Evolutionary conservation across 805 yeast genomes (phyloP), one percentile per base, ranked within the genome.

Genomic region (Saccharomycopsis sp.): DNA sequence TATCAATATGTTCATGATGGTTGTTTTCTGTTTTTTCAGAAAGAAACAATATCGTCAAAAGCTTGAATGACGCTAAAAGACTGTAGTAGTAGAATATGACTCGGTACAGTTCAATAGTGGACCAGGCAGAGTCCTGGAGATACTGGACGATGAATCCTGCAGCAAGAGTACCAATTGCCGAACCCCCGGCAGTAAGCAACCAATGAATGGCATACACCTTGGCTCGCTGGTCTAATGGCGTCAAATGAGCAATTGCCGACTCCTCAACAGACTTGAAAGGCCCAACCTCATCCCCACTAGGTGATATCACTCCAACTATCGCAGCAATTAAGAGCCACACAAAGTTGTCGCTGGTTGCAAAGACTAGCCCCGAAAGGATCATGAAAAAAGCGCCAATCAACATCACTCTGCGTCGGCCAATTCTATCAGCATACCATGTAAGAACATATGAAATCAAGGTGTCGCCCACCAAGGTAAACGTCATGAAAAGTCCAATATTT

Each of bases 221-320:
- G 0, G 95, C 85, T 51, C 95, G 75, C 57, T 79, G 80, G 56
- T 73, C 74, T 41, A 77, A 78, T 0, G 85, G 83, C 0, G 95
- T 85, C 62, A 90, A 71, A 69, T 88, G 92, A 0, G 96, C 94
- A 53, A 90, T 75, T 46, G 88, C 79, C 1, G 92, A 83, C 66
- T 89, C 96, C 68, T 90, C 97, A 29, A 90, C 83, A 0, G 94
- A 82, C 66, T 87, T 85, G 70, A 90, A 90, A 0, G 97, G 97
- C 0, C 97, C 97, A 0, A 91, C 89, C 66, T 90, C 97, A 65
- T 85, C 91, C 23, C 97, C 96, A 29, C 89, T 82, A 1, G 96
- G 94, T 1, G 96, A 87, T 5, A 90, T 87, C 16, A 90, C 96
- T 1, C 97, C 97, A 34, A 88, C 58, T 1, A 88, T 79, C 1